These are phyloP conservation scores for Penicillium freii DNA, from an alignment of 2,329 filamentous ascomycete species.

Conservation along the genomic window DNA sequence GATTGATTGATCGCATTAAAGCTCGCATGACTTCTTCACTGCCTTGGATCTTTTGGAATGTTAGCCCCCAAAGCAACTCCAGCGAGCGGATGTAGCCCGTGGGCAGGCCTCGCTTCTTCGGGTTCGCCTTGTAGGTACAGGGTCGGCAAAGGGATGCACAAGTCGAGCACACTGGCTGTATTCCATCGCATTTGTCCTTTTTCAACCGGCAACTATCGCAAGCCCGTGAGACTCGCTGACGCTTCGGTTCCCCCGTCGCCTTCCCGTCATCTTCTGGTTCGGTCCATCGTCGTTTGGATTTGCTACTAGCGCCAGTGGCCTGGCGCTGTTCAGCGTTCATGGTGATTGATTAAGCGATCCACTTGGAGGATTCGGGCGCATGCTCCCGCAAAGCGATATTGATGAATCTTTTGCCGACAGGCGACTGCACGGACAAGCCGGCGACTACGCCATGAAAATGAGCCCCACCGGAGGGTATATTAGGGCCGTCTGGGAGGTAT, in stretches of 20 bases:
- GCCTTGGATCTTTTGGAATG: conserved; percentile 62
- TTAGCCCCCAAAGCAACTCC: conserved; percentile 65
- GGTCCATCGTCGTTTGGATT: conserved; percentile 32
- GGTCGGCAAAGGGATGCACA: conserved; percentile 62
- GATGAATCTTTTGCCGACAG: conserved; percentile 34
- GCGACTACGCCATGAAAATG: conserved; percentile 18
- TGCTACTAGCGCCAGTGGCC: conserved; percentile 29
- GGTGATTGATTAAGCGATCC: conserved; percentile 28
- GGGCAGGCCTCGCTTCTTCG: conserved; percentile 74
- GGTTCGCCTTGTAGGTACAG: conserved; percentile 70
- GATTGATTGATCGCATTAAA: conserved; percentile 51
- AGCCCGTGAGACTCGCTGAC: conserved; percentile 65
- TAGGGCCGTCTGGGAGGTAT: conserved; percentile 1
- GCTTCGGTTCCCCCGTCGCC: conserved; percentile 48
- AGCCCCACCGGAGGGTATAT: conserved; percentile 1
- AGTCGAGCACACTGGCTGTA: conserved; percentile 64
- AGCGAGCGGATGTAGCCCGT: conserved; percentile 76
- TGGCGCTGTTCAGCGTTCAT: conserved; percentile 37
- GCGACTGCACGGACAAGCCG: conserved; percentile 14
- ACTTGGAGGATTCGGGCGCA: conserved; percentile 28
- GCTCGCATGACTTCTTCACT: conserved; percentile 58
- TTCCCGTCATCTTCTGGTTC: conserved; percentile 33
- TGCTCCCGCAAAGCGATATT: conserved; percentile 27
- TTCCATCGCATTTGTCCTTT: conserved; percentile 71
- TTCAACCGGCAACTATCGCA: conserved; percentile 67